These are phyloP conservation scores for Xerocomus nothofagi DNA, from an alignment of 1,284 basidiomycete genomes.

Conservation along the genomic window DNA sequence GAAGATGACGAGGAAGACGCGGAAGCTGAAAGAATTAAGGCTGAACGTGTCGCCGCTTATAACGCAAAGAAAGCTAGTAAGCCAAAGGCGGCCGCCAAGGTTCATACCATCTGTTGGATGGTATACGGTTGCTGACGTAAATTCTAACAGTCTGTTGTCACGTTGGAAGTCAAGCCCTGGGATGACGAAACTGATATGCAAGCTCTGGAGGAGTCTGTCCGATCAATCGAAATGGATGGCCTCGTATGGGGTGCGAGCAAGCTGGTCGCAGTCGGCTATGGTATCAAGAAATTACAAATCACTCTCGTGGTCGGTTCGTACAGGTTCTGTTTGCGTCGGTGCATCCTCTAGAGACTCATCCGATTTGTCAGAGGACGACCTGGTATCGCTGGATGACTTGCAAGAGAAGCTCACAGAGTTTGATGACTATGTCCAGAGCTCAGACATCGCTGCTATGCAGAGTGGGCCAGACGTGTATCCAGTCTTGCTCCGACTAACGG, in stretches of 20 bases:
- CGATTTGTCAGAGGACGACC: slow-evolving; percentile 78
- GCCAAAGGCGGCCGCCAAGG: slow-evolving; percentile 88
- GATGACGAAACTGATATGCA: slow-evolving; percentile 99
- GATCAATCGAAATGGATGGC: slow-evolving; percentile 87
- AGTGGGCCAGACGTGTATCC: slow-evolving; percentile 49
- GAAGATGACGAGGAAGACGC: slow-evolving; percentile 91
- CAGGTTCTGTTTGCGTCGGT: background rate
- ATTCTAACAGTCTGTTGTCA: slow-evolving; percentile 78
- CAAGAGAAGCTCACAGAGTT: slow-evolving; percentile 88
- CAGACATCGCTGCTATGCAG: slow-evolving; percentile 90
- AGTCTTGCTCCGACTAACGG: slow-evolving; percentile 8
- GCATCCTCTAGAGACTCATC: slow-evolving; percentile 1
- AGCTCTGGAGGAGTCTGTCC: slow-evolving; percentile 80
- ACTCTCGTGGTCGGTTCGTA: slow-evolving; percentile 88
- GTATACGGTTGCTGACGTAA: slow-evolving; percentile 11
- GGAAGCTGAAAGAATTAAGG: slow-evolving; percentile 94
- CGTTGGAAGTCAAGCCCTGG: slow-evolving; percentile 98
- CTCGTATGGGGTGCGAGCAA: slow-evolving; percentile 94
- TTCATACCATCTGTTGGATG: slow-evolving; percentile 37
- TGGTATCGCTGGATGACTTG: slow-evolving; percentile 92
- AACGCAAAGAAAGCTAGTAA: slow-evolving; percentile 92
- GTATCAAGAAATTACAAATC: slow-evolving; percentile 91
- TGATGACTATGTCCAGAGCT: slow-evolving; percentile 95
- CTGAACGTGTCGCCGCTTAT: slow-evolving; percentile 94
- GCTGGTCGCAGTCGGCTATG: slow-evolving; percentile 92